Percentiles rank a stretch among this genome's conserved stretches.
These are phyloP conservation scores for Raffaelea albimanens DNA, from an alignment of 2,329 filamentous ascomycete genomes.

Conservation along the genomic window DNA sequence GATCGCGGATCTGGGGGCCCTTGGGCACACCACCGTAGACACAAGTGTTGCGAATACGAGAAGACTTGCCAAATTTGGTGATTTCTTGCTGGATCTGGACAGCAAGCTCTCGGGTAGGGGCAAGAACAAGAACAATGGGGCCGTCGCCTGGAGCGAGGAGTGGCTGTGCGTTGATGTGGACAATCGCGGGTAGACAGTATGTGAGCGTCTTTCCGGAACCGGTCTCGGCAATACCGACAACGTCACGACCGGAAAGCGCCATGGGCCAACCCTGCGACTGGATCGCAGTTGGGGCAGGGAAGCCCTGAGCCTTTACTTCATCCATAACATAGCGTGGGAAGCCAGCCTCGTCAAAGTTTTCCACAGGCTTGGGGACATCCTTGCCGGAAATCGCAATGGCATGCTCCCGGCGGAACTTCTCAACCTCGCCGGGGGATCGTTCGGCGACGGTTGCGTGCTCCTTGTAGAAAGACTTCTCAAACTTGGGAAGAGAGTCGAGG, in stretches of 20 bases:
- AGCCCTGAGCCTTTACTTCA: conserved; percentile 97
- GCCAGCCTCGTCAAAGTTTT: conserved; percentile 94
- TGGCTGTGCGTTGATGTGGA: conserved; percentile 98
- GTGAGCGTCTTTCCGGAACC: conserved; percentile 98
- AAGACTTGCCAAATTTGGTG: conserved; percentile 96
- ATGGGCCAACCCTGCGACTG: conserved; percentile 99
- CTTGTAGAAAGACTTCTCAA: conserved; percentile 99
- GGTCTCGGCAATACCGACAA: conserved; percentile 98
- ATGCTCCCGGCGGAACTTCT: conserved; percentile 77
- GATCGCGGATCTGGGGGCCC: conserved; percentile 91
- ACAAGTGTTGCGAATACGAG: conserved; percentile 95
- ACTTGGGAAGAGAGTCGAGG: conserved; percentile 72
- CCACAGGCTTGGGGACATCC: conserved; percentile 84
- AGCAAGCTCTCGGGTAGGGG: conserved; percentile 92
- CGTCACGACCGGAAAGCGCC: conserved; percentile 94
- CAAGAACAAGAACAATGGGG: conserved; percentile 91
- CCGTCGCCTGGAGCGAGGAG: conserved; percentile 91
- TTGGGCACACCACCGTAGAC: conserved; percentile 99
- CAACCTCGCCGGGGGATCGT: conserved; percentile 71
- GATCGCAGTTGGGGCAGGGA: conserved; percentile 86
- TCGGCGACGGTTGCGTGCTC: conserved; percentile 71
- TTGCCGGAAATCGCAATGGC: conserved; percentile 73
- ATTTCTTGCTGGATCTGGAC: conserved; percentile 99
- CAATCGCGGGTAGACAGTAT: conserved; percentile 95
- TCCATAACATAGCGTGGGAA: conserved; percentile 97